Evolutionary conservation across 345 rosid species (phyloP).

Genomic region (Stellera chamaejasme): DNA sequence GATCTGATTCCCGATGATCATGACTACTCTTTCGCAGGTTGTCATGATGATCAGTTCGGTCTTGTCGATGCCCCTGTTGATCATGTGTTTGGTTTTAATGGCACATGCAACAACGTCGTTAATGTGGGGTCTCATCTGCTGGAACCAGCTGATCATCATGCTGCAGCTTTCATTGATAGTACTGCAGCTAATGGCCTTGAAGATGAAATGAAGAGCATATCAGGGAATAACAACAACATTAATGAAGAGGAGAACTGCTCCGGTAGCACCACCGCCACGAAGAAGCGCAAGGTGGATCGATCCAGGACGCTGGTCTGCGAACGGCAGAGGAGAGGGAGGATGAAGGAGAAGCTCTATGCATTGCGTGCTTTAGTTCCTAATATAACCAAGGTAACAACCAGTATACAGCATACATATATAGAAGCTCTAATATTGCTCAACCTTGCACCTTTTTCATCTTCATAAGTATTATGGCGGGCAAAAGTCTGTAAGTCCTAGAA

Average conservation of each 20-base stretch:
- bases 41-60: conserved; percentile 30
- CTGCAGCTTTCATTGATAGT: too few relatives aligned
- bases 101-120: background rate
- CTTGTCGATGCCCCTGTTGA: conserved; percentile 26
- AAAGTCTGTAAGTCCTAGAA: too few relatives aligned
- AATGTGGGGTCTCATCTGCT: too few relatives aligned
- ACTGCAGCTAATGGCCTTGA: conserved; percentile 32
- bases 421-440: too few relatives aligned
- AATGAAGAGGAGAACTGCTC: conserved; percentile 51
- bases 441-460: too few relatives aligned
- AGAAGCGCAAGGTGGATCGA: conserved; percentile 47
- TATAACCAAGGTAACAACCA: conserved; percentile 88
- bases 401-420: too few relatives aligned
- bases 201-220: conserved; percentile 21
- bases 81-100: conserved; percentile 14
- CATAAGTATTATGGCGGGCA: too few relatives aligned
- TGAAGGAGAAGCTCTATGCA: conserved; percentile 87
- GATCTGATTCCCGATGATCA: conserved; percentile 29
- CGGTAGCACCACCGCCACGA: conserved; percentile 39
- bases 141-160: conserved; percentile 19
- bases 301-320: conserved; percentile 72
- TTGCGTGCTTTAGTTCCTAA: conserved; percentile 85
- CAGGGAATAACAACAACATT: too few relatives aligned
- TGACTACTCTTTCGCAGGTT: conserved; percentile 14
- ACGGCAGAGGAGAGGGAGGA: conserved; percentile 58